Evolutionary conservation across 768 basidiomycete genomes (phyloP).

Genomic region (Amanita molliuscula): DNA sequence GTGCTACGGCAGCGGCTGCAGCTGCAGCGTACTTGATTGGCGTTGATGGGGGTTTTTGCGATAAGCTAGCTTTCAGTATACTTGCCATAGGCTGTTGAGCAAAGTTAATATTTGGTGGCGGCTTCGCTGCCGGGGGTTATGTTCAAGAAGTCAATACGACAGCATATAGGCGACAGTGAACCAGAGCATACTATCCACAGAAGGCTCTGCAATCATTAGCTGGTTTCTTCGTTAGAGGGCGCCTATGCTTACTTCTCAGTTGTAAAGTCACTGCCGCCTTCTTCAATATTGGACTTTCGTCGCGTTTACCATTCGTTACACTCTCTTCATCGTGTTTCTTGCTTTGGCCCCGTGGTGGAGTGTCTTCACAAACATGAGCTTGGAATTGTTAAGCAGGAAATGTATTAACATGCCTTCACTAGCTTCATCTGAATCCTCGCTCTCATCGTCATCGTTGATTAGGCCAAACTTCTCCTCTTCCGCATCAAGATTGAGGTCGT

Average conservation of each 20-base stretch:
- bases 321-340: constrained; percentile 83
- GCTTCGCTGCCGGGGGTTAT: constrained; percentile 39
- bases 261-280: constrained; percentile 55
- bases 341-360: constrained; percentile 49
- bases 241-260: constrained; percentile 52
- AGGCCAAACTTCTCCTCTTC: constrained; percentile 92
- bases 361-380: constrained; percentile 26
- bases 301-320: constrained; percentile 60
- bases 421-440: constrained; percentile 63
- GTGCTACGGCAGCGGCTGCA: constrained; percentile 52
- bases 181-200: constrained; percentile 48
- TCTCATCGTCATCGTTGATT: constrained; percentile 65
- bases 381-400: not conserved
- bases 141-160: constrained; percentile 9
- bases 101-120: constrained; percentile 75
- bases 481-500: constrained; percentile 94
- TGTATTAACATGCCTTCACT: constrained; percentile 49
- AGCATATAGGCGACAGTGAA: not conserved
- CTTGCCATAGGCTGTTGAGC: constrained; percentile 64
- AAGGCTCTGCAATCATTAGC: constrained; percentile 41
- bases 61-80: constrained; percentile 69
- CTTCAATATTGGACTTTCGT: constrained; percentile 73
- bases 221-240: constrained; percentile 2
- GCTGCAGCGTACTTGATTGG: constrained; percentile 90
- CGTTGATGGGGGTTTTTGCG: constrained; percentile 50